A percentile compares a stretch with the other conserved stretches of the same genome.
These are phyloP conservation scores for Camellia lanceoleosa DNA, from an alignment of 148 eudicot species.

Conservation along the genomic window DNA sequence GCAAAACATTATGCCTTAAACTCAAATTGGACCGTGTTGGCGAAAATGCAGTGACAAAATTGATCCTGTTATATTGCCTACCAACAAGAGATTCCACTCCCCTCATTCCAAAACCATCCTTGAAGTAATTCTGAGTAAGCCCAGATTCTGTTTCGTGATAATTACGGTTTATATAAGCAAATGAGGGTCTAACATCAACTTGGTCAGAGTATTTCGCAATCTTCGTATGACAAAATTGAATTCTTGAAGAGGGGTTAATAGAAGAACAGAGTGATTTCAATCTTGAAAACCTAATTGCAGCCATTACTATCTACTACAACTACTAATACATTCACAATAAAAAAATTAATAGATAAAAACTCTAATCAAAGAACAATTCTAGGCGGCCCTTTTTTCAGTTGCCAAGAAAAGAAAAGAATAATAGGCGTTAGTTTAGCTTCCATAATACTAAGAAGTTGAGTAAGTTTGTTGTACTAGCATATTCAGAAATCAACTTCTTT, in stretches of 20 bases:
- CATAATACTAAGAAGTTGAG: no score
- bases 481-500: not conserved
- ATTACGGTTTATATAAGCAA: slow-evolving; percentile 26
- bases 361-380: not conserved
- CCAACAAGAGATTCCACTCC: slow-evolving; percentile 20
- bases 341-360: not conserved
- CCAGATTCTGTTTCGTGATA: slow-evolving; percentile 26
- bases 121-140: slow-evolving; percentile 9
- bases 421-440: not conserved
- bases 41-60: slow-evolving; percentile 24
- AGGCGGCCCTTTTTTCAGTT: not conserved
- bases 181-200: slow-evolving; percentile 30
- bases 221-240: slow-evolving; percentile 17
- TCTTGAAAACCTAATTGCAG: slow-evolving; percentile 45
- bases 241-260: slow-evolving; percentile 16
- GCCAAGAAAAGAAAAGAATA: slow-evolving; percentile 8
- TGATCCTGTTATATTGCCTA: slow-evolving; percentile 26
- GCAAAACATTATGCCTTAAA: slow-evolving; percentile 22
- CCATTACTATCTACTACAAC: slow-evolving; percentile 28
- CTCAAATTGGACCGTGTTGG: slow-evolving; percentile 29
- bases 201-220: slow-evolving; percentile 13
- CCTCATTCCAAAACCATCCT: slow-evolving; percentile 20
- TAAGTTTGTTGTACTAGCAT: not conserved
- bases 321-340: not conserved
- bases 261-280: slow-evolving; percentile 37